phyloP scores from a whole-genome alignment of 169 alveolate species.

The Plasmodium chabaudi region DNA sequence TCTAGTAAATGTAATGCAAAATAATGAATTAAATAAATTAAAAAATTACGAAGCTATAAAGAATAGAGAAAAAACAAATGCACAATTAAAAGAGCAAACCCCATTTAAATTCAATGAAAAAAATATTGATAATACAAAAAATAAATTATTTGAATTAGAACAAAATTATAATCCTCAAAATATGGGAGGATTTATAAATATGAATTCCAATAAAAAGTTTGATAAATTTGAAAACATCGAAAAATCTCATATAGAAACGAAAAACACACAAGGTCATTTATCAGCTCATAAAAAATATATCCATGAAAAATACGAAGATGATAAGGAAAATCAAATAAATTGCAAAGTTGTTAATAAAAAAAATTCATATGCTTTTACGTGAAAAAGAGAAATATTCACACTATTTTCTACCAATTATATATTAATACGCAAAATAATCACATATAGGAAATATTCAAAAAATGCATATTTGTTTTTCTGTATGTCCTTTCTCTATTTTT shows the following conservation, averaged over 20 bases:
- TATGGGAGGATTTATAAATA: not conserved
- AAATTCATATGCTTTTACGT: slow-evolving; percentile 23
- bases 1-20: not conserved
- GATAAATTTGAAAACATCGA: not conserved
- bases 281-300: slow-evolving; percentile 1
- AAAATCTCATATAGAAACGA: not conserved
- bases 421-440: too few relatives aligned
- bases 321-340: slow-evolving; percentile 32
- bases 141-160: not conserved
- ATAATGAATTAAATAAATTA: not conserved
- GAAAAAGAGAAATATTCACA: slow-evolving; percentile 8
- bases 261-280: not conserved
- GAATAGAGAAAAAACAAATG: not conserved
- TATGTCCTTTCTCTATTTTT: too few relatives aligned
- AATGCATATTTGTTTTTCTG: too few relatives aligned
- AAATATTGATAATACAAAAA: not conserved
- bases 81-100: not conserved
- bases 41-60: not conserved
- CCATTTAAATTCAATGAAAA: not conserved
- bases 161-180: not conserved
- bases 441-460: too few relatives aligned
- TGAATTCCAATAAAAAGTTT: not conserved
- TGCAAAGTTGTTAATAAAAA: slow-evolving; percentile 63
- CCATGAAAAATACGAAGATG: slow-evolving; percentile 15
- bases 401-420: too few relatives aligned